These are phyloP conservation scores for Buddleja alternifolia DNA, from an alignment of 257 asterid species.

Conservation along the genomic window DNA sequence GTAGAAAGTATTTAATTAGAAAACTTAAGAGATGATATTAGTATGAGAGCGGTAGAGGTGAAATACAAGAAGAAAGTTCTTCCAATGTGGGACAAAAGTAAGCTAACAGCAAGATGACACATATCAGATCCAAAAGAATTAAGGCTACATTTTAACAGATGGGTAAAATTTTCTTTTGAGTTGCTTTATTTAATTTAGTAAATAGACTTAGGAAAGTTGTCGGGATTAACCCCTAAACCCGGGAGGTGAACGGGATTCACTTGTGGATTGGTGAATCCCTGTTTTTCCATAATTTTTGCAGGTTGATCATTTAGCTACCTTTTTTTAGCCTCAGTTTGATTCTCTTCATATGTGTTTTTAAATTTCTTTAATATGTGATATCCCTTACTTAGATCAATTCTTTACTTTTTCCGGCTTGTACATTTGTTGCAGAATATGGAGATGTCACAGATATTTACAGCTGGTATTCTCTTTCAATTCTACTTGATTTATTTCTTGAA, in stretches of 20 bases:
- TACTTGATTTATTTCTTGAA: slow-evolving; percentile 19
- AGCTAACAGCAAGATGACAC: no score
- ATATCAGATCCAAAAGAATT: no score
- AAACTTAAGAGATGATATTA: no score
- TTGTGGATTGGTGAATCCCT: not conserved
- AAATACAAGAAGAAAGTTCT: no score
- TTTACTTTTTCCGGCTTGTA: slow-evolving; percentile 24
- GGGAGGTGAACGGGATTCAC: not conserved
- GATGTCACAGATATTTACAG: slow-evolving; percentile 86
- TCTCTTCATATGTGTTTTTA: not conserved
- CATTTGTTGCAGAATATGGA: slow-evolving; percentile 80
- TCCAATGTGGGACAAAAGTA: no score
- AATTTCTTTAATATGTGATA: slow-evolving; percentile 3
- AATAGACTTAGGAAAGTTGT: no score
- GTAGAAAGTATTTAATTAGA: no score
- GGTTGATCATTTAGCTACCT: slow-evolving; percentile 8
- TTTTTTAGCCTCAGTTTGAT: not conserved
- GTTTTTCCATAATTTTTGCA: not conserved
- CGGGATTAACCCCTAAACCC: not conserved
- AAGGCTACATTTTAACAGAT: no score
- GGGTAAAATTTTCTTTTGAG: no score
- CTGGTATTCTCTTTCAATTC: slow-evolving; percentile 60
- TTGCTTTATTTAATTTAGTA: no score
- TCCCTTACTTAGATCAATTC: slow-evolving; percentile 20
- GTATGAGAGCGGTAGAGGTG: no score